Base-by-base conservation (phyloP, 148 eudicot genomes). In the Arctostaphylos glauca region DNA sequence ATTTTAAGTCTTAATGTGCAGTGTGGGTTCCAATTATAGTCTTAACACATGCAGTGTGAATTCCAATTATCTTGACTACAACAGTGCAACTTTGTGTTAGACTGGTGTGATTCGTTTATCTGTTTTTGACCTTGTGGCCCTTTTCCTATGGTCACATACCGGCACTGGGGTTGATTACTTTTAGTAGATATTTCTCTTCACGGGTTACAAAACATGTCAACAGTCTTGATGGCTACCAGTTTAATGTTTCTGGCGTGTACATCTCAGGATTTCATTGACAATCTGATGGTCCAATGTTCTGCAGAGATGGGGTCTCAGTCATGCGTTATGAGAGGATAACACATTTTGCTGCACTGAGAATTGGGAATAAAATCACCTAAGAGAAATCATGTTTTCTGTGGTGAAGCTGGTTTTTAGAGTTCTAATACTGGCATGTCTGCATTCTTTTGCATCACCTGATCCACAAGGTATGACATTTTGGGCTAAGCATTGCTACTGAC, bases 381-480 rank as follows among this genome's bases (percentile, higher is more conserved):
- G 31, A 6, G 58, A 80, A 49, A 48, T 79, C 46, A 31, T 75
- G 78, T 47, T 48, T 58, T 74, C 48, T 59, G 59, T 46, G 70
- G 90, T 94, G 95, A 90, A 87, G 68, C 66, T 90, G 56, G 38
- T 91, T 52, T 52, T 90, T 71, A 84, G 78, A 68, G 56, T 86
- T 82, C 47, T 91, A 60, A 78, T 84, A 71, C 59, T 91, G 83
- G 77, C 89, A 62, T 86, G 85, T 74, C 85, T 93, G 78, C 84
- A 82, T 44, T 77, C 86, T 66, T 84, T 79, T 84, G 89, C 82
- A 56, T 71, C 79, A 15, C 89, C 95, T 59, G 90, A 94, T 88
- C 80, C 81, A 67, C 95, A 94, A 91, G 98, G 98, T 94, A 90
- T 54, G 6, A 21, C 55, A 53, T 79, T n/a, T 38, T 21, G 76